Conservation (phyloP, 805 yeast genomes). For the Myxozyma sirexii region DNA sequence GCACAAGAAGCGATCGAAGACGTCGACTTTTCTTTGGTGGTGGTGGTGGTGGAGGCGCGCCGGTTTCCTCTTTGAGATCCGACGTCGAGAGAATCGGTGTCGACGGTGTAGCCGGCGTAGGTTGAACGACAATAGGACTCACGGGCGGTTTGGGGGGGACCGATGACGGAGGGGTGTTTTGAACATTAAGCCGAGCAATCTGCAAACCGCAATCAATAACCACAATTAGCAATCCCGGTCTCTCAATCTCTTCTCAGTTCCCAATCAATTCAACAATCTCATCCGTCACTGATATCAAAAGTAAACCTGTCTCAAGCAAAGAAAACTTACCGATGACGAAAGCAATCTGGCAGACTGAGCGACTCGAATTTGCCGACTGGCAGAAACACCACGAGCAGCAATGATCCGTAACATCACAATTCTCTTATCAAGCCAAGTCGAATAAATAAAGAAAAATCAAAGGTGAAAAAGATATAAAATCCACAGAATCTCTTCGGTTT, state of each 20-base stretch:
- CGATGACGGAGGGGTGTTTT: conserved; percentile 26
- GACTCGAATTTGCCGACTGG: conserved; percentile 7
- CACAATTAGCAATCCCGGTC: not conserved
- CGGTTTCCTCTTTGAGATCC: conserved; percentile 3
- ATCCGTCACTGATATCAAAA: not conserved
- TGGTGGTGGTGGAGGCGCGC: conserved; percentile 23
- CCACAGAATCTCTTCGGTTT: not conserved
- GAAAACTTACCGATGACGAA: conserved; percentile 25
- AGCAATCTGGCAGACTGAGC: conserved; percentile 6
- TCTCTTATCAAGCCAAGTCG: too few relatives aligned
- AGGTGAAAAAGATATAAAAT: not conserved
- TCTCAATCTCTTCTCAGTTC: not conserved
- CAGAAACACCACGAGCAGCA: conserved; percentile 17
- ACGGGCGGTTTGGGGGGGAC: conserved; percentile 19
- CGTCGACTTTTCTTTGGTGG: conserved; percentile 37
- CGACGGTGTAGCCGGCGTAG: conserved; percentile 34
- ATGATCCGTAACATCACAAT: conserved; percentile 28
- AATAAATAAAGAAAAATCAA: not conserved
- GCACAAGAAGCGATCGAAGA: conserved; percentile 41
- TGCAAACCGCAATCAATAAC: not conserved
- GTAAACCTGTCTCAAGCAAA: too few relatives aligned
- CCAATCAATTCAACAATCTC: not conserved
- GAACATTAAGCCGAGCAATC: conserved; percentile 22
- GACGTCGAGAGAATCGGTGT: conserved; percentile 25
- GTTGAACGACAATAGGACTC: conserved; percentile 10